Evolutionary conservation across 495 filamentous ascomycete genomes (phyloP), one percentile per base, ranked within the genome.

Genomic region (Hypoxylon fragiforme): DNA sequence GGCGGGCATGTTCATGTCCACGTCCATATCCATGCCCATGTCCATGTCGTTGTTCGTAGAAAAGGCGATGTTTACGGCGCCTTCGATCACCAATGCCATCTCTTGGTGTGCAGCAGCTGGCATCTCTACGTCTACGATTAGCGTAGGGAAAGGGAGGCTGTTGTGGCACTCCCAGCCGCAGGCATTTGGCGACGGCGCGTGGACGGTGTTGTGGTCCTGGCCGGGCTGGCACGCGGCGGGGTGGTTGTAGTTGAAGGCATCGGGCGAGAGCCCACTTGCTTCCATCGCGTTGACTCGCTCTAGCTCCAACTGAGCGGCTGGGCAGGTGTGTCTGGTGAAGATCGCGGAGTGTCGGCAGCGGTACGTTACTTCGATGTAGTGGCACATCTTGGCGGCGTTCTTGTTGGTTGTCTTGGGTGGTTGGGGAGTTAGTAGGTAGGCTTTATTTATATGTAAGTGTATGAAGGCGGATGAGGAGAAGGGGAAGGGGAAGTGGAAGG

Each of bases 341-440:
- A 70, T 52, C 21, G 37, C 52, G 38, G 30, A 15, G 56, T 72
- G 70, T 0, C 47, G 46, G 47, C 70, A 72, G 26, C 61, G 63
- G 19, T 31, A 53, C 7, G 47, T 50, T 12, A 68, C 34, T 5
- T 8, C 13, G 24, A 47, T 52, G 58, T 69, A 72, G 7, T 54
- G 15, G 38, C 70, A 72, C 70, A 72, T 72, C 9, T 4, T 44
- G 35, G 1, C 24, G 14, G 16, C 30, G 5, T 50, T 31, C 5
- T n/a, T 18, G 24, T 28, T 28, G n/a, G 7, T 37, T n/a, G 9
- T 18, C 3, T 37, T 7, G 13, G 7, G 34, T 3, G 11, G 34
- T 37, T 37, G 31, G 15, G 13, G 9, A 28, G 4, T 4, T 9
- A 9, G 24, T 4, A 28, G 9, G 4, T 4, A 9, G 24, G 24